These are phyloP conservation scores for Pulveroboletus frians DNA, from an alignment of 768 basidiomycete genomes.

Conservation along the genomic window DNA sequence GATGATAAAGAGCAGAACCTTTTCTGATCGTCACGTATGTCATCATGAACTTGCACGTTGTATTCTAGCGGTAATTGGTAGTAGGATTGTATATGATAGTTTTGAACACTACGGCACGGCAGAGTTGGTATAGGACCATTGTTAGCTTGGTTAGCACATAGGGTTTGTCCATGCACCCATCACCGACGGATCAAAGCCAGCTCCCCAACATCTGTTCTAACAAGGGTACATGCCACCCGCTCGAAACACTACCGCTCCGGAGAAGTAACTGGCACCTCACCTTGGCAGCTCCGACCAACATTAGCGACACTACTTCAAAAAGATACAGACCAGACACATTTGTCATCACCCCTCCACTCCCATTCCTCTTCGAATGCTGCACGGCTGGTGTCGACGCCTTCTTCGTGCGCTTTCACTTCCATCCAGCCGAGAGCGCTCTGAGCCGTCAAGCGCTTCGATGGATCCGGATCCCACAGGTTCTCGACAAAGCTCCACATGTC, in stretches of 20 bases:
- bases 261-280: neutral
- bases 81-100: neutral
- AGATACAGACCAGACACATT: conserved; percentile 12
- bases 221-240: neutral
- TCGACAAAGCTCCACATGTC: conserved; percentile 30
- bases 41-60: neutral
- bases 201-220: neutral
- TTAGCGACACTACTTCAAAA: neutral
- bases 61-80: neutral
- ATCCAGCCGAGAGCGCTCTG: conserved; percentile 22
- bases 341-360: conserved; percentile 9
- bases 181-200: neutral
- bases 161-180: too few relatives aligned
- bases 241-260: neutral
- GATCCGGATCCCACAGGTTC: conserved; percentile 21
- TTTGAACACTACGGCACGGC: neutral
- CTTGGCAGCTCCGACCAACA: too few relatives aligned
- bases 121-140: too few relatives aligned
- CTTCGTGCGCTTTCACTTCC: conserved; percentile 9
- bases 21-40: neutral
- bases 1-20: neutral
- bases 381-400: conserved; percentile 3
- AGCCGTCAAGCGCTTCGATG: conserved; percentile 23
- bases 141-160: too few relatives aligned
- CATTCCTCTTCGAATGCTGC: conserved; percentile 16